phyloP scores from a whole-genome alignment of 345 rosid species.

The Lumnitzera racemosa region DNA sequence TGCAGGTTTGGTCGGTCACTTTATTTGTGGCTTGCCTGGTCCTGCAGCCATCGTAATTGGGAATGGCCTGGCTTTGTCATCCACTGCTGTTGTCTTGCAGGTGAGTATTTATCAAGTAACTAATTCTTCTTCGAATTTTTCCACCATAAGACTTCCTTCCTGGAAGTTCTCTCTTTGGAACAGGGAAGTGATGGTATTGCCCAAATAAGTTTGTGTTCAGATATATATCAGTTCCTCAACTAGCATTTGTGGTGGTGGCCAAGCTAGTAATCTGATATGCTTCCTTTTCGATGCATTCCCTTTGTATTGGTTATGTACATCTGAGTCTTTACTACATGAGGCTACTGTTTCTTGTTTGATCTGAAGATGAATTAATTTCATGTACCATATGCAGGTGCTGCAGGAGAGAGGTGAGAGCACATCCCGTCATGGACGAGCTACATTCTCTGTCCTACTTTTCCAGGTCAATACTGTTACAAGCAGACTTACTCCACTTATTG shows the following conservation, averaged over 20 bases:
- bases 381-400: conserved; percentile 57
- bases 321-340: not conserved
- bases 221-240: too few species aligned
- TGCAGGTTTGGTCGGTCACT: conserved; percentile 76
- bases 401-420: conserved; percentile 99
- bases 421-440: conserved; percentile 98
- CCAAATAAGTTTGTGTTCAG: too few species aligned
- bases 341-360: conserved; percentile 1
- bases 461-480: conserved; percentile 43
- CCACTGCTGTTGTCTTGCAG: conserved; percentile 98
- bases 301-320: not conserved
- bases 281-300: too few species aligned
- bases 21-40: conserved; percentile 71
- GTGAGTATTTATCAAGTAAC: conserved; percentile 20
- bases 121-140: too few species aligned
- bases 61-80: conserved; percentile 93
- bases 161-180: too few species aligned
- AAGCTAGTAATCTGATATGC: too few species aligned
- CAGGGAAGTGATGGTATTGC: too few species aligned
- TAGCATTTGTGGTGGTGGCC: too few species aligned
- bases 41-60: conserved; percentile 97
- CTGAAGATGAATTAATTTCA: conserved; percentile 10
- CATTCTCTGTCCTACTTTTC: conserved; percentile 94
- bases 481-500: not conserved
- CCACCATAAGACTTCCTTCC: too few species aligned